Conservation (phyloP, 371 early-diverging fungal species). For the Sporodiniella umbellata region DNA sequence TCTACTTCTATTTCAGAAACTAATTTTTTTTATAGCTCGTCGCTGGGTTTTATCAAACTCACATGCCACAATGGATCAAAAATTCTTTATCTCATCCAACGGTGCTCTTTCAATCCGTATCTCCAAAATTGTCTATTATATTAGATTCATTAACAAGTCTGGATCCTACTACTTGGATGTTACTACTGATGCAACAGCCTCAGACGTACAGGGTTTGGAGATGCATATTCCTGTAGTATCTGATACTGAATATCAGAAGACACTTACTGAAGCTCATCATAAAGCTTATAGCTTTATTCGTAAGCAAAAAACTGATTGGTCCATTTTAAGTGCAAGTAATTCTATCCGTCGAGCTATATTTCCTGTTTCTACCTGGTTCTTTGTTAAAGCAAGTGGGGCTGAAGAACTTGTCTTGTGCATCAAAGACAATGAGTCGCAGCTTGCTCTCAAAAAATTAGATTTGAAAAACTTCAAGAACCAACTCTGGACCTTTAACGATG, state of each 20-base stretch:
- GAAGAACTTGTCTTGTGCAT: conserved; percentile 31
- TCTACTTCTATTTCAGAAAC: background rate
- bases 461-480: conserved; percentile 33
- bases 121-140: conserved; percentile 24
- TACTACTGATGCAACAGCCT: conserved; percentile 14
- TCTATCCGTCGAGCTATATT: conserved; percentile 28
- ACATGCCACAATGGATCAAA: conserved; percentile 26
- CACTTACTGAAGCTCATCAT: conserved; percentile 9
- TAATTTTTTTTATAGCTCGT: conserved; percentile 17
- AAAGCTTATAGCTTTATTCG: conserved; percentile 19
- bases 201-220: conserved; percentile 21
- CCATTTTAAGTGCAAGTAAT: conserved; percentile 15
- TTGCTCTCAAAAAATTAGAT: conserved; percentile 27
- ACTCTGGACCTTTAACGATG: conserved; percentile 53
- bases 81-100: conserved; percentile 23
- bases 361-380: conserved; percentile 39
- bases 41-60: conserved; percentile 34
- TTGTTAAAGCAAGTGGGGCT: conserved; percentile 31
- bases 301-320: conserved; percentile 22
- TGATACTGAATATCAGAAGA: conserved; percentile 21
- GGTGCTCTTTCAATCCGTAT: conserved; percentile 31
- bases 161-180: conserved; percentile 12
- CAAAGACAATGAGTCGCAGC: conserved; percentile 10
- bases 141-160: conserved; percentile 23
- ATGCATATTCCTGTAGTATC: conserved; percentile 32